Evolutionary conservation across 257 asterid genomes (phyloP), one percentile per base, ranked within the genome.

Genomic region (Orobanche coerulescens): DNA sequence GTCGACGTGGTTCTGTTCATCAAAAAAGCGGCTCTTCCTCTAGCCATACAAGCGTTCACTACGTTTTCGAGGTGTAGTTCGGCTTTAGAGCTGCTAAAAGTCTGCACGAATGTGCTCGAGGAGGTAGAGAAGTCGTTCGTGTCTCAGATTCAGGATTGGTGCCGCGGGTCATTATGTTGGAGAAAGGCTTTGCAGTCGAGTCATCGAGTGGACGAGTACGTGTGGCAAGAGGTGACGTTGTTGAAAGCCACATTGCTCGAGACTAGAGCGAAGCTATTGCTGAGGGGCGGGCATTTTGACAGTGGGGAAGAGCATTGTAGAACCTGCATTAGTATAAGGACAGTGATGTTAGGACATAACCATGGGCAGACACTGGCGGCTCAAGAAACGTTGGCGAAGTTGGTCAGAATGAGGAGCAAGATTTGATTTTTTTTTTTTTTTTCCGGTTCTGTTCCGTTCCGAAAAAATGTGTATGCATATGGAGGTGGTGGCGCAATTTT

Each of bases 401-500:
- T 87, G 52, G 91, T 90, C 6, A 83, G 96, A 76, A 83, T 87
- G 95, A 83, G 96, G 73, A 84, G 96, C 72, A 90, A 85, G 80
- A 85, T 81, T 39, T 85, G 75, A 78, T 11, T 25, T 22, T 62
- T 43, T 73, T 61, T 39, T n/a, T 33, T 56, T 19, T 30, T 30
- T 30, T 30, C n/a, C n/a, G n/a, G n/a, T n/a, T n/a, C n/a, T n/a
- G n/a, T n/a, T n/a, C n/a, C n/a, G n/a, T n/a, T n/a, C n/a, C n/a
- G n/a, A n/a, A n/a, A n/a, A n/a, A n/a, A n/a, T n/a, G n/a, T n/a
- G n/a, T 13, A 26, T 30, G 59, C 63, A 26, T 14, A 14, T 7
- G 8, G 8, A 47, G 31, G 4, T 18, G 19, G 69, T 64, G 64
- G 64, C 75, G 55, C 79, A 73, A 48, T 66, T 77, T 65, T 75